Percentiles rank a stretch among this genome's conserved stretches.
Conservation (phyloP, 371 early-diverging fungal species). For the Circinella umbellata region DNA sequence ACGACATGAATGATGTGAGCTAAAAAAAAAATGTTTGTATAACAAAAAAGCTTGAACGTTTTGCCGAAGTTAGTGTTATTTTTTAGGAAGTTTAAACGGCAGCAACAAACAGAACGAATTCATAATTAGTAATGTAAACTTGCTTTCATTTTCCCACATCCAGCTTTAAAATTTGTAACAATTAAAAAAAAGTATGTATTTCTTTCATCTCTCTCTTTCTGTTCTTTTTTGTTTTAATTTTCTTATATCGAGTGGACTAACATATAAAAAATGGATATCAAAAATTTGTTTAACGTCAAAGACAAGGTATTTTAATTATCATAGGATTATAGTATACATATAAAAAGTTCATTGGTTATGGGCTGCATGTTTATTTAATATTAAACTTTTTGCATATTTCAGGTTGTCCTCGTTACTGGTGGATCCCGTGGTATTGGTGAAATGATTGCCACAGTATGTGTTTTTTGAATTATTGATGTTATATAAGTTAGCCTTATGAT, state of each 20-base stretch:
- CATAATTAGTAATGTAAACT: constrained; percentile 4
- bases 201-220: not conserved
- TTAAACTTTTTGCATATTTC: no score
- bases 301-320: constrained; percentile 58
- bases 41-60: no score
- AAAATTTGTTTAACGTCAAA: constrained; percentile 75
- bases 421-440: constrained; percentile 78
- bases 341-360: no score
- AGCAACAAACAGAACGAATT: not conserved
- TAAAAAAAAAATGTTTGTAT: no score
- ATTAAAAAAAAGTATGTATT: not conserved
- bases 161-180: constrained; percentile 2
- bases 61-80: no score
- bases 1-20: no score
- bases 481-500: not conserved
- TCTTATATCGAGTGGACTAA: not conserved
- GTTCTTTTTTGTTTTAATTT: constrained; percentile 4
- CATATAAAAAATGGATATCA: constrained; percentile 49
- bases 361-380: no score
- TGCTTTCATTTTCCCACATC: not conserved
- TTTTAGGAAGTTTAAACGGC: no score
- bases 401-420: constrained; percentile 88
- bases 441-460: constrained; percentile 58
- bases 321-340: no score
- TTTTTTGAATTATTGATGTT: not conserved